Conservation (phyloP, 1,284 basidiomycete genomes). For the Coriolopsis trogii region DNA sequence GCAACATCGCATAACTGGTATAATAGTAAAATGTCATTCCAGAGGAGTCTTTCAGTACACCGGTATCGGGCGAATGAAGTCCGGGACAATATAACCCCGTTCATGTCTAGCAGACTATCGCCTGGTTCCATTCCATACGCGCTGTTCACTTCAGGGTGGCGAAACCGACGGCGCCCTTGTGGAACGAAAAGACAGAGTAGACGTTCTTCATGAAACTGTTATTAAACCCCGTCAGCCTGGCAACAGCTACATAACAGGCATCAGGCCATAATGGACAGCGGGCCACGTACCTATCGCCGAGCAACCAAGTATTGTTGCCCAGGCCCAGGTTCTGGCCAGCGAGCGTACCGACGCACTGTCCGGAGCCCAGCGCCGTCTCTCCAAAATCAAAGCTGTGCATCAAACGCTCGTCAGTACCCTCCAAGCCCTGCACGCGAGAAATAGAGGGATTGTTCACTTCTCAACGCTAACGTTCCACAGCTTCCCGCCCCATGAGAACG, state of each 20-base stretch:
- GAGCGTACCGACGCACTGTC: constrained; percentile 32
- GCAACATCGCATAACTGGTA: too few species aligned
- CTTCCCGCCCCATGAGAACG: constrained; percentile 43
- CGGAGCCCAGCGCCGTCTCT: constrained; percentile 10
- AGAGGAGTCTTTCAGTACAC: too few species aligned
- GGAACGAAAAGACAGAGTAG: constrained; percentile 29
- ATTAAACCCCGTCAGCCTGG: too few species aligned
- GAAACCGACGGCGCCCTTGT: constrained; percentile 26
- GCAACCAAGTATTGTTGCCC: constrained; percentile 29
- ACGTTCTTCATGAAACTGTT: constrained; percentile 31
- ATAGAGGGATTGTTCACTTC: constrained; percentile 11
- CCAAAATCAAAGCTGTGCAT: constrained; percentile 34
- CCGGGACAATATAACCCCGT: too few species aligned
- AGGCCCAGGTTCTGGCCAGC: constrained; percentile 25
- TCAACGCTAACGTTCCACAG: constrained; percentile 38
- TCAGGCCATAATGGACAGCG: too few species aligned
- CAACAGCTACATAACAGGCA: too few species aligned
- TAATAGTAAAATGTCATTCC: too few species aligned
- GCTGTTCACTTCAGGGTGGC: constrained; percentile 17
- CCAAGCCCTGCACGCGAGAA: neutral
- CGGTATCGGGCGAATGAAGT: too few species aligned
- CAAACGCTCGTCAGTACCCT: neutral
- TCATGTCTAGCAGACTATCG: too few species aligned
- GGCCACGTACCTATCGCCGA: constrained; percentile 28
- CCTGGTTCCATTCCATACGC: too few species aligned